Evolutionary conservation across 164 flowering plant genomes (phyloP), one percentile per base, ranked within the genome.

Genomic region (Tetrastigma voinierianum): DNA sequence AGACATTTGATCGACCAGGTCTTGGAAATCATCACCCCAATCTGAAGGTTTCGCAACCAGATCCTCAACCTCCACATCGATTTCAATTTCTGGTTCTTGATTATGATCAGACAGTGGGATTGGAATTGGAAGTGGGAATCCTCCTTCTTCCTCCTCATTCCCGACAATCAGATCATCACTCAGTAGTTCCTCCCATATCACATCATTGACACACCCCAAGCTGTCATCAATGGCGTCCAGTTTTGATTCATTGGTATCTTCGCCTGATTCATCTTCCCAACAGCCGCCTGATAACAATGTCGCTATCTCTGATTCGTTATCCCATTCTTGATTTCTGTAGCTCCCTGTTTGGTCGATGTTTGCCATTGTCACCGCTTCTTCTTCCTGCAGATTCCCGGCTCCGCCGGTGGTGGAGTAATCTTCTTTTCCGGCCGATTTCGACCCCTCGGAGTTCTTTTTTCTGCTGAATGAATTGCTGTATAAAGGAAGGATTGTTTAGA

Each of bases 1-100:
- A 53, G 72, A 82, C 81, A 84, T 71, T 66, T 86, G 86, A 62
- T 83, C 83, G 12, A 81, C 77, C 17, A 87, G 78, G 19, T 81
- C 86, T 23, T 67, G 80, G 40, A 84, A 66, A 10, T 84, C 81
- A 54, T 85, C 90, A 44, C 51, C 76, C 81, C 77, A 76, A 56
- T 78, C 80, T 1, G 66, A 24, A 4, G 78, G 57, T 10, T 68
- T 47, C 1, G 71, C 78, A 46, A 64, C 78, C 73, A 85, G 66
- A 47, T 82, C 82, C 74, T 84, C 85, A 57, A 75, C 81, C 43
- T 75, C 70, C n/a, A 77, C 77, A 53, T 80, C 86, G 18, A 57
- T 24, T 53, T 79, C 81, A 4, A 76, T 44, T 43, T 62, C 72
- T n/a, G n/a, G n/a, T n/a, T n/a, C n/a, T n/a, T n/a, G n/a, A 66